Percentiles rank a stretch among this genome's conserved stretches.
Evolutionary conservation across 2,329 filamentous ascomycete species (phyloP).

Genomic region (Ploettnerulaceae sp.): DNA sequence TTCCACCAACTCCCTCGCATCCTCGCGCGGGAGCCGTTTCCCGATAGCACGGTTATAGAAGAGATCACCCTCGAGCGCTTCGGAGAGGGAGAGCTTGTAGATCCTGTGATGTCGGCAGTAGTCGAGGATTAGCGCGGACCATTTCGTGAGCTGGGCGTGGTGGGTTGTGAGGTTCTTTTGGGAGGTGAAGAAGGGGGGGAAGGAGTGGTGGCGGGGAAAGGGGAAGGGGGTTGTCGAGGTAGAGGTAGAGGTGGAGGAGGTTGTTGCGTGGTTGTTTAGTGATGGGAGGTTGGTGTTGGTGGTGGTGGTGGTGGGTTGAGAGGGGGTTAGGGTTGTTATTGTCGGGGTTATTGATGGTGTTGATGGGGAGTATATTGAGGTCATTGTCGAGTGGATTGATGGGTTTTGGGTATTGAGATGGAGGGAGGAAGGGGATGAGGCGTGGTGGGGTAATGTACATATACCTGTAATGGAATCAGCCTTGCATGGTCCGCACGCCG

Average conservation of each 20-base stretch:
- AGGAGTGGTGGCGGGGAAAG: conserved; percentile 54
- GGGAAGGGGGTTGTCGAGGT: conserved; percentile 36
- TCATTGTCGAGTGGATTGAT: not conserved
- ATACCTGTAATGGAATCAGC: conserved; percentile 1
- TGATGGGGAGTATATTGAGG: conserved; percentile 1
- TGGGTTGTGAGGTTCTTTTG: conserved; percentile 78
- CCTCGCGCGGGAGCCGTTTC: conserved; percentile 45
- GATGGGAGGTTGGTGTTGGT: too few relatives aligned
- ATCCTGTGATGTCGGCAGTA: conserved; percentile 77
- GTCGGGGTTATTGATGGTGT: not conserved
- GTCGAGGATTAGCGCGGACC: conserved; percentile 77
- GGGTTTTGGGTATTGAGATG: not conserved
- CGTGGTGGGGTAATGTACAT: not conserved
- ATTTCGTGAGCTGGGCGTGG: conserved; percentile 74
- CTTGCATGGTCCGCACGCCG: not conserved
- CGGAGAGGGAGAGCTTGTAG: conserved; percentile 67
- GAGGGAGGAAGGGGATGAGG: not conserved
- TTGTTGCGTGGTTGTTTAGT: not conserved
- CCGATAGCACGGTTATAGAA: conserved; percentile 54
- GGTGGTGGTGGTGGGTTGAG: not conserved
- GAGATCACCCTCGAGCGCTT: conserved; percentile 51
- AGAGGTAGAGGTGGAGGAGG: not conserved
- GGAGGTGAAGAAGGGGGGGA: conserved; percentile 66
- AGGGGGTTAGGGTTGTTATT: not conserved
- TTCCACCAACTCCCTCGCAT: conserved; percentile 54